phyloP scores from a whole-genome alignment of 805 yeast species.

The Teunomyces gatunensis region DNA sequence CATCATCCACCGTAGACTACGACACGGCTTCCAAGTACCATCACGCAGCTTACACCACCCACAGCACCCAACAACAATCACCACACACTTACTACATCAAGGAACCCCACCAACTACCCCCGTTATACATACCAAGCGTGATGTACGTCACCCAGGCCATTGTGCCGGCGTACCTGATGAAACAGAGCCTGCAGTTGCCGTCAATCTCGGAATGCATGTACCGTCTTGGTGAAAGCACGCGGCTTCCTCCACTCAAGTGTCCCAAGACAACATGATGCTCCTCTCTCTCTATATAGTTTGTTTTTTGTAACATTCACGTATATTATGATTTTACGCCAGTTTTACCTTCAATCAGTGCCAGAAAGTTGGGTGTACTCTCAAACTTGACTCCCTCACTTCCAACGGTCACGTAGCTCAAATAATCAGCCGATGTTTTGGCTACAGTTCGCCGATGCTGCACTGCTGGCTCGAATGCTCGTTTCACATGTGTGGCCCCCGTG shows the following conservation, averaged over 20 bases:
- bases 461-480: not conserved
- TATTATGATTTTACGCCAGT: too few relatives aligned
- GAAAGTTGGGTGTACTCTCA: constrained; percentile 43
- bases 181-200: not conserved
- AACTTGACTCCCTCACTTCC: constrained; percentile 39
- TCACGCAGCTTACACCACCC: not conserved
- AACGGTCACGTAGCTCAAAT: constrained; percentile 47
- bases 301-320: too few relatives aligned
- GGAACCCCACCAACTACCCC: not conserved
- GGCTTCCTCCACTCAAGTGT: constrained; percentile 1
- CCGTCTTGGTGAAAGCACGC: constrained; percentile 1
- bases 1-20: not conserved
- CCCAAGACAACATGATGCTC: not conserved
- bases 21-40: too few relatives aligned
- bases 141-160: not conserved
- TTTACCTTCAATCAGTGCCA: constrained; percentile 6
- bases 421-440: constrained; percentile 36
- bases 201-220: not conserved
- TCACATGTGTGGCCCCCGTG: constrained; percentile 14
- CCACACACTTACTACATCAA: not conserved
- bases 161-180: not conserved
- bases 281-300: too few relatives aligned
- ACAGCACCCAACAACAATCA: not conserved
- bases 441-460: not conserved
- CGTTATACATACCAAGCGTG: not conserved